Base-by-base conservation (phyloP, 2,329 filamentous ascomycete genomes). In the Dryadomyces sulphureus region DNA sequence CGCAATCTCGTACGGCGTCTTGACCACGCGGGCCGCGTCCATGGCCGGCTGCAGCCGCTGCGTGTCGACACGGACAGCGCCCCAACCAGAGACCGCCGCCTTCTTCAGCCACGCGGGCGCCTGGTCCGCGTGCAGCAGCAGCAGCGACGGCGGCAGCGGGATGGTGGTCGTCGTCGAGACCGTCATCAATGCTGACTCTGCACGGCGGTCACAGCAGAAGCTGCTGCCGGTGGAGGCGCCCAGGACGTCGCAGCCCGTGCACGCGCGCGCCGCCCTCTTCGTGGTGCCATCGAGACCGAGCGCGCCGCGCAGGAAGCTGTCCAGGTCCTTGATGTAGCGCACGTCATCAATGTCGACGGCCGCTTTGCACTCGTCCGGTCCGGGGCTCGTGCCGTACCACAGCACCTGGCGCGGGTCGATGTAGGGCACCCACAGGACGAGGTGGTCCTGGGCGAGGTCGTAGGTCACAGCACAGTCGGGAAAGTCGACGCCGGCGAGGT, bases 1-100 rank as follows among this genome's bases (percentile, higher is more conserved):
- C 4, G 76, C 78, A 45, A 96, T 72, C 59, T 98, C 90, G 59
- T 93, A 86, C n/a, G 75, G 71, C 41, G 84, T 81, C 66, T 96
- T 96, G 61, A 85, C 70, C 2, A 90, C 81, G 27, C 90, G 81
- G 20, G 82, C 81, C 46, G 77, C 72, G 57, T 94, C 82, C 63
- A 95, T 89, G 43, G 84, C 84, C 1, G 72, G 72, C 52, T 73
- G 73, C 9, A 95, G 68, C 9, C 62, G 64, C 14, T 59, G 58
- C 38, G 62, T 60, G 59, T 82, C 69, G 51, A 79, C 62, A 24
- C 55, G 54, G 5, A 67, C 50, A 7, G 22, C 21, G 9, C 24
- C n/a, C 17, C 12, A n/a, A 17, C 3, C 21, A n/a, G 35, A 3
- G 14, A 12, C 1, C 1, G 43, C 30, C 14, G 22, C 21, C 12